phyloP scores from a whole-genome alignment of 2,329 filamentous ascomycete genomes.

The Xylariaceae sp. region DNA sequence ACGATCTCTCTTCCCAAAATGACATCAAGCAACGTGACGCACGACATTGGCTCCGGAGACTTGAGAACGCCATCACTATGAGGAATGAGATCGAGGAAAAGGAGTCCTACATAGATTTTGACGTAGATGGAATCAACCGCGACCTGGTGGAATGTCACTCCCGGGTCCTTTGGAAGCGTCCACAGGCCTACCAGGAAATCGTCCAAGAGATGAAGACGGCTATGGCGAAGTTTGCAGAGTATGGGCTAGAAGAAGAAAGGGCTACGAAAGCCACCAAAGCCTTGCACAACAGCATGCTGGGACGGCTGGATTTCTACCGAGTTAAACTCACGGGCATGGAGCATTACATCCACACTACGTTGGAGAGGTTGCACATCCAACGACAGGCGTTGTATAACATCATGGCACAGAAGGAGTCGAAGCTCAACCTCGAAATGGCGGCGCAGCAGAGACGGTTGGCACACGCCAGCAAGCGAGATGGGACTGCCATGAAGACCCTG shows the following conservation, averaged over 20 bases:
- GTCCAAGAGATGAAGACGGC: slow-evolving; percentile 51
- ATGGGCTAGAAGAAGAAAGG: slow-evolving; percentile 27
- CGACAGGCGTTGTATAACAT: slow-evolving; percentile 68
- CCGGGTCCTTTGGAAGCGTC: slow-evolving; percentile 65
- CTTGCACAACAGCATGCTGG: slow-evolving; percentile 55
- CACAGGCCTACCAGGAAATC: slow-evolving; percentile 62
- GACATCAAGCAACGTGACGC: slow-evolving; percentile 66
- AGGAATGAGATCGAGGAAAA: slow-evolving; percentile 61
- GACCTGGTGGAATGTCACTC: slow-evolving; percentile 67
- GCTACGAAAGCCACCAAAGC: slow-evolving; percentile 23
- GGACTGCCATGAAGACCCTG: slow-evolving; percentile 67
- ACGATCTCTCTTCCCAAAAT: slow-evolving; percentile 58
- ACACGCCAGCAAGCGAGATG: slow-evolving; percentile 63
- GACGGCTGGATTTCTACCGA: slow-evolving; percentile 61
- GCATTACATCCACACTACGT: slow-evolving; percentile 64
- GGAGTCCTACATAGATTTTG: slow-evolving; percentile 57
- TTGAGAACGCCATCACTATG: slow-evolving; percentile 64
- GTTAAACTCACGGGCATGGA: slow-evolving; percentile 64
- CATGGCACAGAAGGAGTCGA: slow-evolving; percentile 66
- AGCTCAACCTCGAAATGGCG: slow-evolving; percentile 65
- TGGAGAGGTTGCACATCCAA: slow-evolving; percentile 64
- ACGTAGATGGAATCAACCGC: slow-evolving; percentile 62
- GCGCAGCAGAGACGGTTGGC: slow-evolving; percentile 62
- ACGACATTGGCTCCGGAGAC: slow-evolving; percentile 61
- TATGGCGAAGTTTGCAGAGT: slow-evolving; percentile 48